Evolutionary conservation across 106 monocot species (phyloP).

Genomic region (Chionographis japonica): DNA sequence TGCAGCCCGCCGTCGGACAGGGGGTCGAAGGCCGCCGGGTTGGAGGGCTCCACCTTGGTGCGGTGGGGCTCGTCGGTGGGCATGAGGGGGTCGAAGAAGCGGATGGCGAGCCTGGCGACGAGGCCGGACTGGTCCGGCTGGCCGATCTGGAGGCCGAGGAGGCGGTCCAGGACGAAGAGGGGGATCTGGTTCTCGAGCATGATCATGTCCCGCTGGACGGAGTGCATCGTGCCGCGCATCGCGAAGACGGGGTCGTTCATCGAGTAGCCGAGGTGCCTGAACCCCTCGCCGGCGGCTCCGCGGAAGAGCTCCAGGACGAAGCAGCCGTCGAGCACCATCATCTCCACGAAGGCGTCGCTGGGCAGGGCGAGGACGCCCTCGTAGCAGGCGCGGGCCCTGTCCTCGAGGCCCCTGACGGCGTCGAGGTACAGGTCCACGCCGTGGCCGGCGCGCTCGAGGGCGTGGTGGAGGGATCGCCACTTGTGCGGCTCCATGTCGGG

Average conservation of each 20-base stretch:
- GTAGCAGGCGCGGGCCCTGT: conserved; percentile 46
- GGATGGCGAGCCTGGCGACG: conserved; percentile 45
- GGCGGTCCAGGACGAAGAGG: conserved; percentile 66
- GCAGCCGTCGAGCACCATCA: conserved; percentile 59
- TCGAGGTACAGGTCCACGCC: conserved; percentile 39
- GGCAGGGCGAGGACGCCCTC: conserved; percentile 28
- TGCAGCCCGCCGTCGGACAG: conserved; percentile 44
- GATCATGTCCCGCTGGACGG: conserved; percentile 73
- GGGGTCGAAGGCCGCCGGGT: conserved; percentile 30
- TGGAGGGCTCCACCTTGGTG: conserved; percentile 16
- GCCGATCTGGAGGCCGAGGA: conserved; percentile 48
- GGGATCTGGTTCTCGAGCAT: conserved; percentile 91
- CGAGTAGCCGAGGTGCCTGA: conserved; percentile 58
- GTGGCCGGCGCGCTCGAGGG: conserved; percentile 47
- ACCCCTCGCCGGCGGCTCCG: conserved; percentile 56
- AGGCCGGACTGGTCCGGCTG: conserved; percentile 28
- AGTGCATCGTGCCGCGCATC: conserved; percentile 64
- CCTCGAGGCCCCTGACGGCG: conserved; percentile 37
- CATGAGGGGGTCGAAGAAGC: conserved; percentile 74
- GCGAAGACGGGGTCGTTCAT: conserved; percentile 71
- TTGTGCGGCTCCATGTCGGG: conserved; percentile 65
- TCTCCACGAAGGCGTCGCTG: conserved; percentile 43
- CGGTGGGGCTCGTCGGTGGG: conserved; percentile 61
- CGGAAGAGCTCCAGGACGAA: conserved; percentile 74
- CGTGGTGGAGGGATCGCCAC: conserved; percentile 60